Base-by-base conservation (phyloP, 2,329 filamentous ascomycete genomes). In the Macrophomina phaseolina region DNA sequence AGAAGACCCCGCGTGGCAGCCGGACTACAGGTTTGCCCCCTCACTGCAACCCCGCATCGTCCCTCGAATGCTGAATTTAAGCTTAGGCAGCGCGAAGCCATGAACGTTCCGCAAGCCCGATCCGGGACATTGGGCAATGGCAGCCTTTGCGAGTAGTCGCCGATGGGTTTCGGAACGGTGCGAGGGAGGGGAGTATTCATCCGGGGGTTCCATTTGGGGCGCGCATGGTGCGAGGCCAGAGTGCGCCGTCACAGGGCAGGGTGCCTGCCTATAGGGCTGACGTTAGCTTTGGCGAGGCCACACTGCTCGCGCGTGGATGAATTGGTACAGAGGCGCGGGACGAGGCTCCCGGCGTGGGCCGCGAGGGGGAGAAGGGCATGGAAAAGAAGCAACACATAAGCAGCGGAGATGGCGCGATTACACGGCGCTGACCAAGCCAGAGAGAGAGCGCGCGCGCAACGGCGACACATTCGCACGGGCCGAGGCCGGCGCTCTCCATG, bases 201-300 rank as follows among this genome's bases (percentile, higher is more conserved):
- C 18, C n/a, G 32, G 16, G 16, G n/a, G 51, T 11, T 11, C 9
- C 28, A 3, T 52, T 34, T 52, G 28, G 16, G 30, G 12, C 14
- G 3, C 11, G 7, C 40, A 34, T 14, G 55, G 40, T 12, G 38
- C 18, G 55, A 46, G 28, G 12, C 12, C 14, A 60, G 32, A 16
- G 32, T n/a, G 14, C 18, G 6, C 16, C 18, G 16, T 55, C 23
- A 11, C 28, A 3, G 8, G 40, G 28, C 38, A 40, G 18, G 23
- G 55, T 42, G 38, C 55, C 55, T 60, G 16, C 38, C 38, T 30
- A 36, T 46, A 60, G 55, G 55, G 55, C 55, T 60, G 55, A 46
- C 28, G 8, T 30, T 60, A 18, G 55, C 40, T 60, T 12, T n/a
- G 9, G 2, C 36, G 36, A 28, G 18, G 18, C 32, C 23, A 16